These are phyloP conservation scores for Colletotrichum spaethianum DNA, from an alignment of 2,329 filamentous ascomycete genomes.

Conservation along the genomic window DNA sequence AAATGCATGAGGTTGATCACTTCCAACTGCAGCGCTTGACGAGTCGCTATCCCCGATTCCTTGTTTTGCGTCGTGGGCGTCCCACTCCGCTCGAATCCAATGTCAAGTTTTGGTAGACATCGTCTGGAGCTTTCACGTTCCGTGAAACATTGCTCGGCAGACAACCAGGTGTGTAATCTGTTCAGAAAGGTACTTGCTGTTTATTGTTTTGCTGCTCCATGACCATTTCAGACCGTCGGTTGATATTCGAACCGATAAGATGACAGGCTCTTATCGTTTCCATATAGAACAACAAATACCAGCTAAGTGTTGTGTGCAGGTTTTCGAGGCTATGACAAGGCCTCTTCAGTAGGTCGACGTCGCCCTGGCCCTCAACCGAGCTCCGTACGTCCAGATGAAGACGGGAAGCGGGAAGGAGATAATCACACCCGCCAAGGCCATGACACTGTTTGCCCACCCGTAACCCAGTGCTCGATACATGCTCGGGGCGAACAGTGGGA, in stretches of 20 bases:
- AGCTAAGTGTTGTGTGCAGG: not conserved
- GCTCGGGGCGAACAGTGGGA: constrained; percentile 64
- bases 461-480: constrained; percentile 55
- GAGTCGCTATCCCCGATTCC: not conserved
- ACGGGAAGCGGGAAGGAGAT: constrained; percentile 53
- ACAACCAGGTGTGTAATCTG: not conserved
- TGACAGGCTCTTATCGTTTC: not conserved
- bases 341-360: constrained; percentile 20
- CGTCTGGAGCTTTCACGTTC: not conserved
- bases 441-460: constrained; percentile 55
- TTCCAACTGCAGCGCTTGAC: not conserved
- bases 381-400: constrained; percentile 58
- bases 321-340: not conserved
- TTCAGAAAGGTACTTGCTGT: not conserved
- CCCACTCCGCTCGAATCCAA: not conserved
- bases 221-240: not conserved
- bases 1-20: not conserved
- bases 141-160: not conserved
- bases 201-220: not conserved
- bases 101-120: not conserved
- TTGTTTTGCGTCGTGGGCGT: not conserved
- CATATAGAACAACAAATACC: not conserved
- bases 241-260: not conserved
- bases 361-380: constrained; percentile 47
- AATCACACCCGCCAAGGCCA: constrained; percentile 56